Evolutionary conservation across 2,329 filamentous ascomycete genomes (phyloP), one percentile per base, ranked within the genome.

Genomic region (Chalaropsis thielavioides): DNA sequence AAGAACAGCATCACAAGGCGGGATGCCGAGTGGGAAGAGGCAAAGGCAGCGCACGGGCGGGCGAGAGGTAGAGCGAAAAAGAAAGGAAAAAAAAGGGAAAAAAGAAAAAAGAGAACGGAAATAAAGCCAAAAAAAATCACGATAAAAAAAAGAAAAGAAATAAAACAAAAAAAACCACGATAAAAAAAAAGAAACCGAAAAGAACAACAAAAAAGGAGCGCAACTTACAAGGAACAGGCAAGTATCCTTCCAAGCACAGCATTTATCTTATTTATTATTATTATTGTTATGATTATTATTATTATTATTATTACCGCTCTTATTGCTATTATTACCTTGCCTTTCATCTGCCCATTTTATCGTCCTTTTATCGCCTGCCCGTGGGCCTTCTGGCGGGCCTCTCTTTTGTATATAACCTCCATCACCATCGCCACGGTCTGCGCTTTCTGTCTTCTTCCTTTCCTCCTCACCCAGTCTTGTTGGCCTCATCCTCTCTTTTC

Each of bases 391-490:
- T 31, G 11, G 49, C 15, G 17, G 22, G 49, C 49, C 11, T 56
- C 49, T 31, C 22, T 56, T 17, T 56, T 31, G 22, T 56, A 56
- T 56, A 56, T 56, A 56, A 56, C 49, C 49, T 56, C 49, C 49
- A 56, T 56, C 49, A 56, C 15, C 49, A 56, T 27, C 49, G 49
- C 49, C 27, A 8, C 2, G 13, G 6, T 56, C 49, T 10, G 1
- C 22, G 1, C 13, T 24, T 40, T 64, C 38, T 49, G 10, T 51
- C 40, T 62, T 56, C 49, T 54, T 43, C 54, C 59, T 61, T 60
- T 44, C 24, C 49, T 62, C 27, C 24, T 24, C 38, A 61, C 27
- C 56, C 63, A 63, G 63, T 67, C 66, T 67, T 54, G 63, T 67
- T 67, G 63, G 63, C 63, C 63, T 63, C 61, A 54, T 35, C 43